phyloP scores from a whole-genome alignment of 345 rosid genomes.

The Rhizophora mangle region DNA sequence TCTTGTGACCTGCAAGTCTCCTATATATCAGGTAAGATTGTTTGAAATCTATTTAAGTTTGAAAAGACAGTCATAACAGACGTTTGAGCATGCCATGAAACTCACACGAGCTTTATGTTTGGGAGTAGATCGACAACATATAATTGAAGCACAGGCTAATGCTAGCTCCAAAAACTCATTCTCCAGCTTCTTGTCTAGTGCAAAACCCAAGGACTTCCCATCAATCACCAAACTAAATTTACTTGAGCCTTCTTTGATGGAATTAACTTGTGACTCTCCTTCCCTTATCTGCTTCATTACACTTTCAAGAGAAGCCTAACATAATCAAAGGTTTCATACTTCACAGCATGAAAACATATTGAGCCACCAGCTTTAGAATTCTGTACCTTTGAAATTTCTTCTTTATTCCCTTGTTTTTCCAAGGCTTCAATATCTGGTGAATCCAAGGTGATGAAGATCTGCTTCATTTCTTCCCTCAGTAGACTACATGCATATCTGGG shows the following conservation, averaged over 20 bases:
- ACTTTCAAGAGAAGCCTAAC: constrained; percentile 59
- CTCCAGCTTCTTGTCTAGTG: constrained; percentile 44
- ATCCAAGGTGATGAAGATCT: constrained; percentile 63
- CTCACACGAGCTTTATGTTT: constrained; percentile 96
- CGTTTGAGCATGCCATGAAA: constrained; percentile 7
- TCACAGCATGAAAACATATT: not conserved
- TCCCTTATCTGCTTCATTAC: constrained; percentile 43
- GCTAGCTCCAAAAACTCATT: constrained; percentile 64
- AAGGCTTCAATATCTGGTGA: constrained; percentile 50
- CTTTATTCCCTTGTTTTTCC: constrained; percentile 63
- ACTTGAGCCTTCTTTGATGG: constrained; percentile 23
- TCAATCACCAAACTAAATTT: constrained; percentile 74
- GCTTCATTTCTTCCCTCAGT: constrained; percentile 65
- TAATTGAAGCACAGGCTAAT: constrained; percentile 54
- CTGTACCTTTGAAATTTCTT: constrained; percentile 50
- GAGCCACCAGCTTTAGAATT: constrained; percentile 5
- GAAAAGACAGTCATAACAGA: not conserved
- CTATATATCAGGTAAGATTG: constrained; percentile 41
- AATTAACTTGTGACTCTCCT: constrained; percentile 36
- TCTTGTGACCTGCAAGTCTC: constrained; percentile 72
- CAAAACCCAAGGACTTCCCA: constrained; percentile 73
- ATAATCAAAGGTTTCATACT: constrained; percentile 16
- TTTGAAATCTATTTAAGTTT: constrained; percentile 19
- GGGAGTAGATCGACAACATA: constrained; percentile 90
- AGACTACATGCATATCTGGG: constrained; percentile 81